Evolutionary conservation across 805 yeast genomes (phyloP), one percentile per base, ranked within the genome.

Genomic region (Pichia rugopelliculosa): DNA sequence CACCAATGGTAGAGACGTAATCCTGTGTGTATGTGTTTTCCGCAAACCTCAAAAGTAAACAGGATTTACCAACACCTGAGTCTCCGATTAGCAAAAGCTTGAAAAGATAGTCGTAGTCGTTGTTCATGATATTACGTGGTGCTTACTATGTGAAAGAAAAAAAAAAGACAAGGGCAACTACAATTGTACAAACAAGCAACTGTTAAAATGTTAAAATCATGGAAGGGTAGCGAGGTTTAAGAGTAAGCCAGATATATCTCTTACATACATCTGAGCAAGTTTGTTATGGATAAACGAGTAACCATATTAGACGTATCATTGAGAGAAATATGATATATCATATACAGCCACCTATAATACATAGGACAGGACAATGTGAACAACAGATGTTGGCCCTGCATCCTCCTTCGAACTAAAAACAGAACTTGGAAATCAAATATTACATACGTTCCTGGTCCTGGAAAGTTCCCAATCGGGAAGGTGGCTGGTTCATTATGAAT

Each of bases 31-130:
- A 91, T 41, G 96, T 89, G 71, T 91, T 95, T 68, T 93, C 99
- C 45, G 97, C 96, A 66, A 93, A 93, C 69, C 99, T 82, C 63
- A 93, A 75, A 62, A 93, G 75, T 65, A 93, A 74, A 76, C 98
- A 93, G 8, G 97, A 89, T 68, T 93, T 93, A 53, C 99, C 99
- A 44, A 93, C 99, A 59, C 99, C 99, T 41, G 98, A 91, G 70
- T 93, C 96, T 53, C 99, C 99, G 61, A 93, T 93, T 71, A 93
- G 80, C 65, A 93, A 76, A 58, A 93, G 79, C 71, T 93, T 93
- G 74, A 93, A 93, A 64, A 93, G 77, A 67, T 89, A 93, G 71
- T 93, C 99, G 96, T 93, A 93, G 72, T 95, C 95, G 75, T 84
- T 83, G 70, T 85, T 86, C 93, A 86, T 85, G 6, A 18, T 36